Conservation (phyloP, 345 rosid genomes). For the Eucalyptus polyanthemos region DNA sequence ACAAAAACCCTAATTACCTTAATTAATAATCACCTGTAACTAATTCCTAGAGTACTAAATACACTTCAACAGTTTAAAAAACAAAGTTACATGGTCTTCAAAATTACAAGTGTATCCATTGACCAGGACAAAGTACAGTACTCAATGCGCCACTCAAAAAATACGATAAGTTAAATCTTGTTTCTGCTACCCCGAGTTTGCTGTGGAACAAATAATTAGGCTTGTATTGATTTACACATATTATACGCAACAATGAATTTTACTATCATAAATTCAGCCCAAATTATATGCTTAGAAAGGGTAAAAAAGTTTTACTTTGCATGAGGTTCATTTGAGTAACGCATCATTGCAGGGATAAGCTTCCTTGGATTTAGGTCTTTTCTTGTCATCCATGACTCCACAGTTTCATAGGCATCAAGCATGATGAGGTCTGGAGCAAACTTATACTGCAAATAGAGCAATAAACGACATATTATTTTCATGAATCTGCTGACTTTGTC, state of each 20-base stretch:
- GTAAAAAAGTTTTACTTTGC: slow-evolving; percentile 57
- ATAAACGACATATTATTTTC: neutral
- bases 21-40: neutral
- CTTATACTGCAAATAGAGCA: slow-evolving; percentile 66
- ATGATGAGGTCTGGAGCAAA: slow-evolving; percentile 89
- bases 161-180: neutral
- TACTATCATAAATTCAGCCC: neutral
- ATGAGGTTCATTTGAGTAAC: slow-evolving; percentile 98
- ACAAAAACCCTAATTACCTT: neutral
- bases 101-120: neutral
- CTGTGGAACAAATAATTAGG: neutral
- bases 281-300: neutral
- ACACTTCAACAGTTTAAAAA: neutral
- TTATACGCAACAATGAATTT: neutral
- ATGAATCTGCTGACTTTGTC: neutral
- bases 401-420: slow-evolving; percentile 98
- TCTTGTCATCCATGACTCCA: slow-evolving; percentile 94
- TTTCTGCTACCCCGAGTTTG: neutral
- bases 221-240: neutral
- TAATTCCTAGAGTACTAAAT: neutral
- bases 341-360: slow-evolving; percentile 98
- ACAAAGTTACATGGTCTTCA: neutral
- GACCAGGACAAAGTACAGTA: neutral
- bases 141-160: neutral
- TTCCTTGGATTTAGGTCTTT: slow-evolving; percentile 88